These are phyloP conservation scores for Coemansia sp. DNA, from an alignment of 192 early-diverging fungal species.

Conservation along the genomic window DNA sequence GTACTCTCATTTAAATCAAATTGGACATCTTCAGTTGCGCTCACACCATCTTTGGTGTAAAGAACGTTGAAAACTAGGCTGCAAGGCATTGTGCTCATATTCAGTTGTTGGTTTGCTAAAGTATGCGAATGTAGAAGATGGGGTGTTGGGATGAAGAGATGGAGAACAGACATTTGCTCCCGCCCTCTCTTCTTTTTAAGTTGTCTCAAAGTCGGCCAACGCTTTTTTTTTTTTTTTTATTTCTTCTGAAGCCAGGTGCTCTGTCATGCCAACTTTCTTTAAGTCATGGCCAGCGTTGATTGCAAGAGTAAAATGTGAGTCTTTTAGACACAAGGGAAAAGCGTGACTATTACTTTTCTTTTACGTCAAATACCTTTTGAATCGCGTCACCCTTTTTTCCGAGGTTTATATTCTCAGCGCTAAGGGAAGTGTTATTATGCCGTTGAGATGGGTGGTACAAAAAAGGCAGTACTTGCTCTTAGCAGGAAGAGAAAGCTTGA, in stretches of 20 bases:
- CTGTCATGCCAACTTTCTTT: background rate
- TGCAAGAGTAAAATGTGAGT: background rate
- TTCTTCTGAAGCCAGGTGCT: background rate
- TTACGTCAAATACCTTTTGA: background rate
- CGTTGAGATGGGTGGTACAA: background rate
- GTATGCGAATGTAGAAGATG: background rate
- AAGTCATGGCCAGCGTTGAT: background rate
- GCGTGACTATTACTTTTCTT: background rate
- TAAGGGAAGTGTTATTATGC: no score
- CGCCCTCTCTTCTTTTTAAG: background rate
- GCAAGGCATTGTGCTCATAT: background rate
- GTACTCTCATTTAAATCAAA: background rate
- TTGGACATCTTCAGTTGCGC: background rate
- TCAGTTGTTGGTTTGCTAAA: background rate
- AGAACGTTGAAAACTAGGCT: background rate
- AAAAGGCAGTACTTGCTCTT: background rate
- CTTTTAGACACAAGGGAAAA: constrained; percentile 3
- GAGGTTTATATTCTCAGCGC: background rate
- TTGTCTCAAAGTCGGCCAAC: constrained; percentile 1
- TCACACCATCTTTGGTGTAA: background rate
- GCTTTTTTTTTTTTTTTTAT: background rate
- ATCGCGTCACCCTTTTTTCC: background rate
- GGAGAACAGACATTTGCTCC: background rate
- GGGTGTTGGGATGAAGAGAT: background rate
- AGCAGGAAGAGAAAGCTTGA: no score